These are phyloP conservation scores for Xylaria sp. DNA, from an alignment of 2,329 filamentous ascomycete species.

Conservation along the genomic window DNA sequence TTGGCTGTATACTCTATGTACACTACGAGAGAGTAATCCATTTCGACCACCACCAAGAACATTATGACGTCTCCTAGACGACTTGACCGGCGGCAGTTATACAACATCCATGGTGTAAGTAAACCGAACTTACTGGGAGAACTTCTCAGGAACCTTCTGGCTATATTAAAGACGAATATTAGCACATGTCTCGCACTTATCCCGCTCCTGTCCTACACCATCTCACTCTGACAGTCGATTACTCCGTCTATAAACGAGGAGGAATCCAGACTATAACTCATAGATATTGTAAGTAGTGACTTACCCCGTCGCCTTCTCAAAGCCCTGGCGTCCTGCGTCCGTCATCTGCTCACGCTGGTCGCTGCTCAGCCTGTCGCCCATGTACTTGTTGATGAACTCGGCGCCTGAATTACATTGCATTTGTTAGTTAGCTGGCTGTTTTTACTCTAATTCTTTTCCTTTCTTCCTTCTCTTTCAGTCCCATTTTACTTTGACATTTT, in stretches of 20 bases:
- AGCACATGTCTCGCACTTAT: background rate
- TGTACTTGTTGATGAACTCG: constrained; percentile 41
- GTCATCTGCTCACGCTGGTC: constrained; percentile 47
- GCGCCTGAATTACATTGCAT: constrained; percentile 34
- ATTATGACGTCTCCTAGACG: no score
- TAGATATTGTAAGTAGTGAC: background rate
- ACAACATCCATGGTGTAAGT: no score
- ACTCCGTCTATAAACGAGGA: background rate
- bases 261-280: no score
- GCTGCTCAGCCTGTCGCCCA: constrained; percentile 35
- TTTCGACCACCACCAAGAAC: no score
- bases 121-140: constrained; percentile 48
- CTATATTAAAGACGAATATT: constrained; percentile 37
- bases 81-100: no score
- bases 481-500: no score
- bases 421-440: background rate
- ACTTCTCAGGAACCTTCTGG: constrained; percentile 53
- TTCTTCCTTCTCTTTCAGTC: no score
- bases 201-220: background rate
- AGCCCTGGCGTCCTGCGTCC: constrained; percentile 48
- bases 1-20: constrained; percentile 1
- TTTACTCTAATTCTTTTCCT: background rate
- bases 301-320: constrained; percentile 56
- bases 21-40: background rate
- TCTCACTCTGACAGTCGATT: background rate